A percentile compares a stretch with the other conserved stretches of the same genome.
These are phyloP conservation scores for Spencermartinsiella europaea DNA, from an alignment of 805 yeast genomes.

Conservation along the genomic window DNA sequence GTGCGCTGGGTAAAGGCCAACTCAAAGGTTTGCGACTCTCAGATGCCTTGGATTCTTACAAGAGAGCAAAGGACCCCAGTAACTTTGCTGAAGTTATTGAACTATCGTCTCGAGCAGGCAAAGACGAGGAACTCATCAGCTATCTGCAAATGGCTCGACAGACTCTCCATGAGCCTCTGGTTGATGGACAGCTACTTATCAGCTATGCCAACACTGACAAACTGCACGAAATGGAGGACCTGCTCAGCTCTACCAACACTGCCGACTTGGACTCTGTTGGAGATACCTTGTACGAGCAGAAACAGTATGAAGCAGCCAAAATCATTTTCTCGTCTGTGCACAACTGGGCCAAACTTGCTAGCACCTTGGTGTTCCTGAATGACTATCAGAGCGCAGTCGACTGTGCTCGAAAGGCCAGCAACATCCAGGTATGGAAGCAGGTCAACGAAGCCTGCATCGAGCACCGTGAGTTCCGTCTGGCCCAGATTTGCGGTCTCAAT, in stretches of 20 bases:
- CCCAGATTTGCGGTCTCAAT: conserved; percentile 97
- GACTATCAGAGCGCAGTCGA: conserved; percentile 97
- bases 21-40: conserved; percentile 86
- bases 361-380: conserved; percentile 86
- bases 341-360: conserved; percentile 92
- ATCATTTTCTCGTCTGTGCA: conserved; percentile 78
- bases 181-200: conserved; percentile 88
- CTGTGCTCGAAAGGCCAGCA: conserved; percentile 97
- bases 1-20: conserved; percentile 93
- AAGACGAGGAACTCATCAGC: conserved; percentile 85
- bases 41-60: conserved; percentile 88
- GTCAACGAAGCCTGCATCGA: conserved; percentile 96
- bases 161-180: conserved; percentile 80
- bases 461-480: conserved; percentile 89
- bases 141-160: conserved; percentile 89
- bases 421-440: conserved; percentile 92
- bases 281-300: conserved; percentile 75
- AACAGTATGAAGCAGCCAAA: conserved; percentile 90
- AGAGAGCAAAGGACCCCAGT: conserved; percentile 85
- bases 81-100: conserved; percentile 91
- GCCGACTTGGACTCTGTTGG: conserved; percentile 92
- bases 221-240: conserved; percentile 74
- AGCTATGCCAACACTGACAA: conserved; percentile 77
- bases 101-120: conserved; percentile 92
- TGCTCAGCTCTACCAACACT: conserved; percentile 81